Evolutionary conservation across 2,329 filamentous ascomycete genomes (phyloP), one percentile per base, ranked within the genome.

Genomic region (Alternaria sp.): DNA sequence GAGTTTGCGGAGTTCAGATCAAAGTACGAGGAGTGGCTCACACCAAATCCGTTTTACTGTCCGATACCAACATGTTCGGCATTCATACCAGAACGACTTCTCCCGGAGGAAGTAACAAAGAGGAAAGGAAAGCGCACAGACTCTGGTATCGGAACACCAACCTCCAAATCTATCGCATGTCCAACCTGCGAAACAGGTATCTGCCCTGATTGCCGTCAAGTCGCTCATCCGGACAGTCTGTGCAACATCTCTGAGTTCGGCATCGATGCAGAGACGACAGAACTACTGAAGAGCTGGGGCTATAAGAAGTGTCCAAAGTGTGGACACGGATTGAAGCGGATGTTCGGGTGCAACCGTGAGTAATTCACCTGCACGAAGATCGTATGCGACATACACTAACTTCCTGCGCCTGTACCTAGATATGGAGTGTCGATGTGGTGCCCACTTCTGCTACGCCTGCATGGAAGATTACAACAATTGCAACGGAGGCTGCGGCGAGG

Each of bases 261-360:
- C 7, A 70, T 76, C 5, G 78, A 80, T 32, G 59, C 79, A 22
- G 78, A 82, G 22, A 76, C 72, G 4, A 69, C 71, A n/a, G 60
- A 60, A 10, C 53, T 82, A 34, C 71, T 86, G 2, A 73, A 76
- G 49, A 74, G 70, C 43, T 84, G 80, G 74, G 80, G 81, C 4
- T 82, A 84, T 69, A 85, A 84, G 68, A 75, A 78, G 9, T 86
- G 84, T 56, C 84, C 84, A 0, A 81, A 81, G 55, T 86, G 84
- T 61, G 75, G 78, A 2, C 75, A 81, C n/a, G 84, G 80, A 9
- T 71, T 85, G 16, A 78, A 79, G 62, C 78, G 79, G 54, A 83
- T 85, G 79, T 82, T 67, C 59, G 84, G 84, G 7, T 86, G 84
- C 65, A 69, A 71, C 34, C 81, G 84, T 53, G 81, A 41, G 36